phyloP scores from a whole-genome alignment of 2,329 filamentous ascomycete species.

The Dactylonectria macrodidyma region DNA sequence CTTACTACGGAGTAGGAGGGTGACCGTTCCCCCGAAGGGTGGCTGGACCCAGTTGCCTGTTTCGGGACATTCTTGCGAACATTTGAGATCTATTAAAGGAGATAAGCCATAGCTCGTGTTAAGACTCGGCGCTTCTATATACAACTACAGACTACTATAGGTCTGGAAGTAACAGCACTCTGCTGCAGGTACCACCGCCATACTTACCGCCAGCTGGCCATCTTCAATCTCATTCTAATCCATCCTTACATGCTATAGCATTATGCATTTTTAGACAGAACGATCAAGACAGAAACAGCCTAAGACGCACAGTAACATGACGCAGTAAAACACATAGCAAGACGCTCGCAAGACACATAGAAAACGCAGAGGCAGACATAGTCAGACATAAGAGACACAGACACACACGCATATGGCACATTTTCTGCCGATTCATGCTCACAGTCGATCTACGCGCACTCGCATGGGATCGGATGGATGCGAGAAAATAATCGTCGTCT shows the following conservation, averaged over 20 bases:
- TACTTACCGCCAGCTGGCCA: background rate
- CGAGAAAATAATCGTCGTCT: constrained; percentile 3
- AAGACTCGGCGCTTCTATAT: constrained; percentile 12
- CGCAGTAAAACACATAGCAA: background rate
- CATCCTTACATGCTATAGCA: background rate
- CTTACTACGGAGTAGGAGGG: background rate
- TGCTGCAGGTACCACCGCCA: constrained; percentile 2
- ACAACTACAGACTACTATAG: background rate
- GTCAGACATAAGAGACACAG: background rate
- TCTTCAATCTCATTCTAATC: background rate
- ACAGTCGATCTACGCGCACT: background rate
- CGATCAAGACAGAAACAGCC: background rate
- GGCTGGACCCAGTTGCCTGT: constrained; percentile 43
- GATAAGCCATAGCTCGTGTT: constrained; percentile 26
- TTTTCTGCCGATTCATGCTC: constrained; percentile 8
- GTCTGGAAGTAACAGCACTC: background rate
- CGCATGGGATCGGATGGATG: background rate
- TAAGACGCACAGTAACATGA: background rate
- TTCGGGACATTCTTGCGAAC: constrained; percentile 53
- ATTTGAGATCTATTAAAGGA: constrained; percentile 32
- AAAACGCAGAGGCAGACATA: no score
- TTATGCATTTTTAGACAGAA: background rate
- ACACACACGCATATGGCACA: background rate
- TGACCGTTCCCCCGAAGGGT: constrained; percentile 36
- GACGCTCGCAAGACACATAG: background rate